Base-by-base conservation (phyloP, 176 grass and related monocot species). In the Otatea glauca region DNA sequence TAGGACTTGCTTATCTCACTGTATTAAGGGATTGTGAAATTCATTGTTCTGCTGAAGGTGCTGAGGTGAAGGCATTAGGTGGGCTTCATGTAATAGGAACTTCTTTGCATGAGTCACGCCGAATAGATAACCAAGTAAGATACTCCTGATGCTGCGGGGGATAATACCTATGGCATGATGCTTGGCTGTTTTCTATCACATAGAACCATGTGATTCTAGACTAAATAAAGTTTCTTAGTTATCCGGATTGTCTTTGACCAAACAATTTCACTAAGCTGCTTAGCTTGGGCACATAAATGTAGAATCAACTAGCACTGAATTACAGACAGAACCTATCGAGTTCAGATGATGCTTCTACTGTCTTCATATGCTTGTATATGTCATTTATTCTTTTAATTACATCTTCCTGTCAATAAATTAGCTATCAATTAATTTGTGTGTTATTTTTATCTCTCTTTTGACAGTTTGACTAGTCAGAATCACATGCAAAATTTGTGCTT, bases 61-160 rank as follows among this genome's bases (percentile, higher is more conserved):
- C 79, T 74, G 96, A 90, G 65, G 96, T 98, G 85, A 98, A 93
- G 88, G 82, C 18, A 78, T 93, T 98, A 84, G 96, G 96, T 71
- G 96, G 96, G 50, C 96, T 98, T 76, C 96, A 98, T 90, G 96
- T 98, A 77, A 89, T 98, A 80, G 96, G 92, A 70, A 98, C 96
- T 63, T 93, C 96, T 84, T 88, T 98, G 73, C 96, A 98, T 79
- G 96, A 98, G 70, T 98, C 96, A 16, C 89, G 96, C 71, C 85
- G 91, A 77, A 98, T 98, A 80, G 96, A 98, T 93, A 98, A 98
- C 83, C 96, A 98, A 83, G 93, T 94, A 92, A 92, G 80, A 90
- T 87, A 66, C 37, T 80, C 12, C 29, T 84, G 53, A 81, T 67
- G 27, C 78, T 64, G 9, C 60, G 75, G 3, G 37, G 43, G 17